These are phyloP conservation scores for Trichophyton mentagrophytes DNA, from an alignment of 2,329 filamentous ascomycete genomes.

Conservation along the genomic window DNA sequence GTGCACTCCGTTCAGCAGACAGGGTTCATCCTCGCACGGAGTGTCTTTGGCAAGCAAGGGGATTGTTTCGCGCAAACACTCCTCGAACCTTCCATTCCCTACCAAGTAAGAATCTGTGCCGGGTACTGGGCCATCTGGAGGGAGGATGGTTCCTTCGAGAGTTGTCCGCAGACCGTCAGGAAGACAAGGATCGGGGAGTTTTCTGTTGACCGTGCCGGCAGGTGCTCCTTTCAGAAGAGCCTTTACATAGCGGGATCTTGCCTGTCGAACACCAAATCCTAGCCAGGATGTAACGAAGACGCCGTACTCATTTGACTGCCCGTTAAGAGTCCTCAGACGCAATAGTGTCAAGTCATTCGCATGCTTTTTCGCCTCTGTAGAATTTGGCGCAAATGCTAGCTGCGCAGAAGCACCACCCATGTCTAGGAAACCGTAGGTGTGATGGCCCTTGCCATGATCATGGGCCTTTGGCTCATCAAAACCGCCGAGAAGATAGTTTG, in stretches of 20 bases:
- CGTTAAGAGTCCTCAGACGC: constrained; percentile 71
- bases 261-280: constrained; percentile 92
- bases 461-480: constrained; percentile 69
- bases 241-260: constrained; percentile 71
- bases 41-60: constrained; percentile 82
- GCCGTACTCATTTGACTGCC: constrained; percentile 62
- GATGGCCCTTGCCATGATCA: constrained; percentile 71
- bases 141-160: constrained; percentile 50
- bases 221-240: constrained; percentile 53
- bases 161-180: constrained; percentile 64
- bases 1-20: constrained; percentile 79
- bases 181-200: constrained; percentile 83
- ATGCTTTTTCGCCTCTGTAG: constrained; percentile 79
- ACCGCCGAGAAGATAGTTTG: constrained; percentile 85
- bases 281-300: constrained; percentile 97
- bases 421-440: constrained; percentile 93
- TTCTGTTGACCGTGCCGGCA: constrained; percentile 43
- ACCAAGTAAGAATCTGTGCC: constrained; percentile 48
- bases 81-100: constrained; percentile 76
- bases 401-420: constrained; percentile 98
- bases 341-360: constrained; percentile 78
- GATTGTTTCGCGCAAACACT: constrained; percentile 69
- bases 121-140: constrained; percentile 26
- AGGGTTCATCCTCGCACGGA: constrained; percentile 69
- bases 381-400: constrained; percentile 92